Conservation (phyloP, 306 rosid genomes). For the Malus domestica region ASM211411v1 NC_041796.1:25032001-25032500, state of each 20-base stretch:
- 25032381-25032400: conserved; percentile 48
- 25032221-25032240: conserved; percentile 26
- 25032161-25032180: background rate
- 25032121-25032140: background rate
- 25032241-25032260: conserved; percentile 92
- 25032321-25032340: background rate
- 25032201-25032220: background rate
- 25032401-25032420: conserved; percentile 85
- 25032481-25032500: conserved; percentile 98
- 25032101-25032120: conserved; percentile 4
- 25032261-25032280: conserved; percentile 87
- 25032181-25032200: background rate
- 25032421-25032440: conserved; percentile 90
- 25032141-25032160: background rate
- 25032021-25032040: background rate
- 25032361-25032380: background rate
- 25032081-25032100: background rate
- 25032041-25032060: background rate
- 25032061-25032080: background rate
- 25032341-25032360: background rate
- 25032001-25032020: background rate
- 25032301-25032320: conserved; percentile 25
- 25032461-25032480: conserved; percentile 89
- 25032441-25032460: conserved; percentile 93
- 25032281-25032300: conserved; percentile 85